phyloP scores from a whole-genome alignment of 441 rosid genomes.

The Melastoma candidum region DNA sequence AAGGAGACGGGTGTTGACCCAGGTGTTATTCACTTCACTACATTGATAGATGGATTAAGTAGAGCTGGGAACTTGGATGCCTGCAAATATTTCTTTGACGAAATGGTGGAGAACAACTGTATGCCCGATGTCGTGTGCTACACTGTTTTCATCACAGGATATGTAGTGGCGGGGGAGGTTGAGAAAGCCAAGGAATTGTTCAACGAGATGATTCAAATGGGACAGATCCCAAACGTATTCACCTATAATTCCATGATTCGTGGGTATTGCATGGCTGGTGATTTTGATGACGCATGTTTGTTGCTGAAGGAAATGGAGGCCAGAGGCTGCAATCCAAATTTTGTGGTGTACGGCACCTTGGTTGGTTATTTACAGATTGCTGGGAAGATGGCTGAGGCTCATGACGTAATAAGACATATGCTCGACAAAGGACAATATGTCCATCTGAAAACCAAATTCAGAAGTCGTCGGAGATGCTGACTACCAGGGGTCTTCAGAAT shows the following conservation, averaged over 20 bases:
- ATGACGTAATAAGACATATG: slow-evolving; percentile 54
- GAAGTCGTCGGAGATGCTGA: slow-evolving; percentile 36
- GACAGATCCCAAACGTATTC: slow-evolving; percentile 78
- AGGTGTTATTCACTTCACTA: slow-evolving; percentile 65
- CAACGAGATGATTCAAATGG: slow-evolving; percentile 52
- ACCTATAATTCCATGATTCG: slow-evolving; percentile 85
- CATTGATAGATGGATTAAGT: slow-evolving; percentile 80
- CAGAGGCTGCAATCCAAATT: slow-evolving; percentile 79
- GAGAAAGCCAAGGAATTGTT: slow-evolving; percentile 66
- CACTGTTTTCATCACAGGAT: slow-evolving; percentile 79
- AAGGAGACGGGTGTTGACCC: slow-evolving; percentile 62
- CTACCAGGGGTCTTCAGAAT: background rate
- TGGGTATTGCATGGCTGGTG: slow-evolving; percentile 71
- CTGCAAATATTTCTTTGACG: slow-evolving; percentile 66
- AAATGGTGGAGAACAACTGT: slow-evolving; percentile 59
- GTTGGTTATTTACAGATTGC: slow-evolving; percentile 65
- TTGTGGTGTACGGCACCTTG: slow-evolving; percentile 72
- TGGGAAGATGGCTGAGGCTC: slow-evolving; percentile 72
- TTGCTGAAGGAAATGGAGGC: slow-evolving; percentile 81
- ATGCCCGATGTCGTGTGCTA: slow-evolving; percentile 75
- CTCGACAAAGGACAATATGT: slow-evolving; percentile 58
- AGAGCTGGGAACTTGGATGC: slow-evolving; percentile 84
- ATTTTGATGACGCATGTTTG: slow-evolving; percentile 59
- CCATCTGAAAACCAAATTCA: slow-evolving; percentile 45
- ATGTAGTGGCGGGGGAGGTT: slow-evolving; percentile 48